Conservation (phyloP, 2,329 filamentous ascomycete species). For the Sporothrix protearum region DNA sequence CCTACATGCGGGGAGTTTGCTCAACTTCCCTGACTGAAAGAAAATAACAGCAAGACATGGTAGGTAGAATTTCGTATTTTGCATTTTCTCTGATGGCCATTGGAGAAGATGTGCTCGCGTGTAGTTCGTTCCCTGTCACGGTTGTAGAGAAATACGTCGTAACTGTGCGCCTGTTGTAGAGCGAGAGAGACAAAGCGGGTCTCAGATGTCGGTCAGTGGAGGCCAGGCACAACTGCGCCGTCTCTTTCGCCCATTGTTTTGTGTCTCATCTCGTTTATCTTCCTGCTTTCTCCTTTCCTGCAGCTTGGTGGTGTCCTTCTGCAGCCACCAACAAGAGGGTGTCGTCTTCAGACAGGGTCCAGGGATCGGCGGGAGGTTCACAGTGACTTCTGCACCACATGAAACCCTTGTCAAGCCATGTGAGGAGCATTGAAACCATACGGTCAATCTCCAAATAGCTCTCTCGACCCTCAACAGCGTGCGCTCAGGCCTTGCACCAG, state of each 20-base stretch:
- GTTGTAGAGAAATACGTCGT: background rate
- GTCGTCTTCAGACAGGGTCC: constrained; percentile 16
- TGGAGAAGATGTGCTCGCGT: background rate
- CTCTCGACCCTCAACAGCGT: background rate
- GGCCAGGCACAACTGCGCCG: background rate
- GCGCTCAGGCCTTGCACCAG: background rate
- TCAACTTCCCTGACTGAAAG: background rate
- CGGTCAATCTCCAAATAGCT: constrained; percentile 9
- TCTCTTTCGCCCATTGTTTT: background rate
- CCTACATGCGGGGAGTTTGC: background rate
- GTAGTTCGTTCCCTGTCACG: background rate
- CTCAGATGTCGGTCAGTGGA: background rate
- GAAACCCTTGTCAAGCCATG: constrained; percentile 26
- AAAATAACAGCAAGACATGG: background rate
- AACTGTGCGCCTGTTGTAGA: background rate
- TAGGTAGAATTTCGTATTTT: background rate
- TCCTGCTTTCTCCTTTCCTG: background rate
- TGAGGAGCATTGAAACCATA: constrained; percentile 22
- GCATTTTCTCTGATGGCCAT: background rate
- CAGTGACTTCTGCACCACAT: constrained; percentile 12
- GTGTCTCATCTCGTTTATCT: background rate
- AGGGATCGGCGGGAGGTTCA: background rate
- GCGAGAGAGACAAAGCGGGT: background rate
- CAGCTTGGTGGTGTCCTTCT: constrained; percentile 5
- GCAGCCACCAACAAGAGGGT: constrained; percentile 1